These are phyloP conservation scores for Madurella fahalii DNA, from an alignment of 2,329 filamentous ascomycete genomes.

Conservation along the genomic window DNA sequence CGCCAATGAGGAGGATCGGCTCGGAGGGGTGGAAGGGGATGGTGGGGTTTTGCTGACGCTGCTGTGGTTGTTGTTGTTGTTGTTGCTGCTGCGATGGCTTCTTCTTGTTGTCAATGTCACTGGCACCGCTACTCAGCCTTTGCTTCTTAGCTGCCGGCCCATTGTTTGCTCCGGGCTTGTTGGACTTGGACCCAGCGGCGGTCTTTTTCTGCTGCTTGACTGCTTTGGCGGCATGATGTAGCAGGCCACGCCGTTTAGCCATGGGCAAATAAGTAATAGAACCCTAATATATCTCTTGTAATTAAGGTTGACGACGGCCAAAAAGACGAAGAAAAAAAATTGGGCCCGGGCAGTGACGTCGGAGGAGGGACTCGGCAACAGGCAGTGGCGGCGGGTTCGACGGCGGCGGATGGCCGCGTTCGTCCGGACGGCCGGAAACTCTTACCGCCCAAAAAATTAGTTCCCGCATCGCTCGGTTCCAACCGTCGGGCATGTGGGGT, in stretches of 20 bases:
- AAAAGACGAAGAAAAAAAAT: neutral
- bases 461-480: constrained; percentile 14
- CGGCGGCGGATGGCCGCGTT: neutral
- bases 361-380: constrained; percentile 8
- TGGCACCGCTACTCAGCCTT: constrained; percentile 8
- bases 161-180: neutral
- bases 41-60: constrained; percentile 14
- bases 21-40: constrained; percentile 67
- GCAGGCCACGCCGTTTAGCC: constrained; percentile 20
- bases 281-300: too few species aligned
- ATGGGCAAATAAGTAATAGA: constrained; percentile 2
- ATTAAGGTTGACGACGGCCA: too few species aligned
- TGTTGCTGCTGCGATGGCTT: neutral
- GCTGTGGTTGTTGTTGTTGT: neutral
- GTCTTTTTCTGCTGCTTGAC: constrained; percentile 16
- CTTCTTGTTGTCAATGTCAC: neutral
- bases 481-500: constrained; percentile 16
- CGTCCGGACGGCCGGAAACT: constrained; percentile 11
- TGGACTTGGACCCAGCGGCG: neutral
- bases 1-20: constrained; percentile 70
- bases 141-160: constrained; percentile 18
- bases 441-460: constrained; percentile 14
- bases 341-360: constrained; percentile 1
- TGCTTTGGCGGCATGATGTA: constrained; percentile 23
- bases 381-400: constrained; percentile 6